These are phyloP conservation scores for Fistulina hepatica DNA, from an alignment of 1,284 basidiomycete species.

Conservation along the genomic window DNA sequence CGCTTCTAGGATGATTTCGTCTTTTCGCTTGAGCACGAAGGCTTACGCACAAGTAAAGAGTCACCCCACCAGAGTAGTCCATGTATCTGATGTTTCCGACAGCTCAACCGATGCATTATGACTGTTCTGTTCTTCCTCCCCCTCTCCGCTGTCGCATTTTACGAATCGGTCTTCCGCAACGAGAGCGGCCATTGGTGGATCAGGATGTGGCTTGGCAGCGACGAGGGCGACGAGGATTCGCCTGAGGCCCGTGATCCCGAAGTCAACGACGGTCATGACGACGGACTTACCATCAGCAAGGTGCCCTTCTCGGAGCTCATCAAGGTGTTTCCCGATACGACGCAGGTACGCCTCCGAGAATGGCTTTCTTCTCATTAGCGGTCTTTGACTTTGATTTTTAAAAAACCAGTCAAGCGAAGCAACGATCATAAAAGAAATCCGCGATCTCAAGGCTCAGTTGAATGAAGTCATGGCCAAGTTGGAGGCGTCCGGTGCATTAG, in stretches of 20 bases:
- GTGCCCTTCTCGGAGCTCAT: slow-evolving; percentile 68
- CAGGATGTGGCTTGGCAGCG: slow-evolving; percentile 54
- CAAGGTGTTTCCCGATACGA: slow-evolving; percentile 67
- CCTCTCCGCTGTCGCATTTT: slow-evolving; percentile 62
- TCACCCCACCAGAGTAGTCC: too few species aligned
- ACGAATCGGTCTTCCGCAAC: slow-evolving; percentile 49
- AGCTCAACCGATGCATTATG: slow-evolving; percentile 76
- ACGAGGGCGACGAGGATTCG: slow-evolving; percentile 58
- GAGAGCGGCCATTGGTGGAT: slow-evolving; percentile 48
- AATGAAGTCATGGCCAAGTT: too few species aligned
- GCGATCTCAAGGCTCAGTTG: too few species aligned
- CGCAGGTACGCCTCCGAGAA: slow-evolving; percentile 39
- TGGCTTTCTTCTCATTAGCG: background rate
- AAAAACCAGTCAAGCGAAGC: background rate
- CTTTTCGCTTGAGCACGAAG: too few species aligned
- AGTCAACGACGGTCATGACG: slow-evolving; percentile 48
- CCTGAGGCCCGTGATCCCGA: slow-evolving; percentile 47
- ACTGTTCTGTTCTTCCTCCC: slow-evolving; percentile 70
- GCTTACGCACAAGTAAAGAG: too few species aligned
- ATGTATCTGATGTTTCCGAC: slow-evolving; percentile 26
- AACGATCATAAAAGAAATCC: background rate
- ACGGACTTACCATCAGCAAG: slow-evolving; percentile 58
- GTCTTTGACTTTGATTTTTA: slow-evolving; percentile 18
- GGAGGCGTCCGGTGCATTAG: too few species aligned
- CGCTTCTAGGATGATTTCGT: too few species aligned